Percentiles rank a stretch among this genome's conserved stretches.
Evolutionary conservation across 371 early-diverging fungal species (phyloP).

Genomic region (Lichtheimia hyalospora): DNA sequence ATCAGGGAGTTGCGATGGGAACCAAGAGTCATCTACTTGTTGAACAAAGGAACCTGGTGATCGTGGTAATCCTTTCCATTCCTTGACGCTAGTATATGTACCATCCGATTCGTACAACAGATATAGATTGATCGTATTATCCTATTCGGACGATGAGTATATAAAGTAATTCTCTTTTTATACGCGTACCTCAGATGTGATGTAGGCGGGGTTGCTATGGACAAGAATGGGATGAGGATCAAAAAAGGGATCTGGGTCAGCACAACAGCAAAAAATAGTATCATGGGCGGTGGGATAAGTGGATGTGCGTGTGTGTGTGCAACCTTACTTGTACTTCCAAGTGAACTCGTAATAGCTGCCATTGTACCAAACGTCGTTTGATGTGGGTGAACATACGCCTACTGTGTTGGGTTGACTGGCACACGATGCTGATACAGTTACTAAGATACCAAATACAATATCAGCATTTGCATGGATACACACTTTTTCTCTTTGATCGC

Average conservation of each 20-base stretch:
- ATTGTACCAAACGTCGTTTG: constrained; percentile 33
- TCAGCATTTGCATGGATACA: background rate
- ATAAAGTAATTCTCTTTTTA: background rate
- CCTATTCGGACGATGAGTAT: background rate
- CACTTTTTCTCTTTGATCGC: too few relatives aligned
- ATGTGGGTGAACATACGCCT: constrained; percentile 34
- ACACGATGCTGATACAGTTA: constrained; percentile 33
- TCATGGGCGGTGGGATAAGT: too few relatives aligned
- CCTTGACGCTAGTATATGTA: constrained; percentile 20
- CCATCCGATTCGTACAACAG: constrained; percentile 18
- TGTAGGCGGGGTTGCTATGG: constrained; percentile 25
- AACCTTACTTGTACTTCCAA: constrained; percentile 47
- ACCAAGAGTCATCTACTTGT: constrained; percentile 37
- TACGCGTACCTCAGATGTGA: constrained; percentile 15
- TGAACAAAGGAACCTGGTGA: constrained; percentile 26
- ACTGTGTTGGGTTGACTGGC: constrained; percentile 28
- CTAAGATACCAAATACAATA: constrained; percentile 12
- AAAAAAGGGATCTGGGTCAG: background rate
- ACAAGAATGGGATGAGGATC: constrained; percentile 3
- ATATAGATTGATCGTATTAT: constrained; percentile 29
- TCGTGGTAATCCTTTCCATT: constrained; percentile 22
- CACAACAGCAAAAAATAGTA: too few relatives aligned
- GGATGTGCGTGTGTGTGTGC: too few relatives aligned
- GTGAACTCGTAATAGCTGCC: constrained; percentile 39
- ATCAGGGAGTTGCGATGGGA: constrained; percentile 19